Conservation (phyloP, 2,329 filamentous ascomycete genomes). For the Knufia fluminis region DNA sequence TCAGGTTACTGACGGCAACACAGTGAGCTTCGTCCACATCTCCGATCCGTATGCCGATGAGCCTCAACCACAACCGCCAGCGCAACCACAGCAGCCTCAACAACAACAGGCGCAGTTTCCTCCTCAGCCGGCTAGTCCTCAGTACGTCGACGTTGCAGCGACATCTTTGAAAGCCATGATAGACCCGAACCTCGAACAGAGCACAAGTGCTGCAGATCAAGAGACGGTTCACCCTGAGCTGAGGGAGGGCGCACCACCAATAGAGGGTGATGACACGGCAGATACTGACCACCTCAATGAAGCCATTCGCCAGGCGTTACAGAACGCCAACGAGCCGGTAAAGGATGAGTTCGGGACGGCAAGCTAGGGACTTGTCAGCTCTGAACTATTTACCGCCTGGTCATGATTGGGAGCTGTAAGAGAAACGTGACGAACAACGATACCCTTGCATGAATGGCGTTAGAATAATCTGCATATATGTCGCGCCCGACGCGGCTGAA, state of each 20-base stretch:
- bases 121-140: slow-evolving; percentile 14
- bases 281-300: slow-evolving; percentile 1
- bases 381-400: not conserved
- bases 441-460: no score
- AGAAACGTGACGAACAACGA: not conserved
- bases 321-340: not conserved
- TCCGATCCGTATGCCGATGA: slow-evolving; percentile 16
- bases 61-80: slow-evolving; percentile 7
- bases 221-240: not conserved
- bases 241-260: not conserved
- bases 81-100: slow-evolving; percentile 17
- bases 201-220: slow-evolving; percentile 9
- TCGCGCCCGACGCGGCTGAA: no score
- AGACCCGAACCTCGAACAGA: slow-evolving; percentile 18
- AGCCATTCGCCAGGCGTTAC: slow-evolving; percentile 2
- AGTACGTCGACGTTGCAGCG: slow-evolving; percentile 14
- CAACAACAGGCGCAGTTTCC: slow-evolving; percentile 14
- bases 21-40: slow-evolving; percentile 18
- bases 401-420: not conserved
- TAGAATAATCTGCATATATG: not conserved
- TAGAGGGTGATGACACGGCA: not conserved
- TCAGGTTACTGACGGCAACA: not conserved
- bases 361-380: not conserved
- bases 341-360: not conserved
- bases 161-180: slow-evolving; percentile 17